phyloP scores from a whole-genome alignment of 2,329 filamentous ascomycete species.

The Fusarium tanahbumbuense region DNA sequence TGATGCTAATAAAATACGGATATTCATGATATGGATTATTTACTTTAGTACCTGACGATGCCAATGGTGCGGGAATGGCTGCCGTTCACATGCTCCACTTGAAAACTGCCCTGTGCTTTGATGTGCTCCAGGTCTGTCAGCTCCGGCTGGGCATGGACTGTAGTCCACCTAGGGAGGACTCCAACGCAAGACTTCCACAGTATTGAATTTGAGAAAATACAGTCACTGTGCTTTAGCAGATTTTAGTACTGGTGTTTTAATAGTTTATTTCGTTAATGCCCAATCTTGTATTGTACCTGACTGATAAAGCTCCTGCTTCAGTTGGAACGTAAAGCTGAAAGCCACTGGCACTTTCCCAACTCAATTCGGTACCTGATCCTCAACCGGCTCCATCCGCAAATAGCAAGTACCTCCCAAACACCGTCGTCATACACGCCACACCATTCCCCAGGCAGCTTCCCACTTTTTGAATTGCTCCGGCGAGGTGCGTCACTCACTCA shows the following conservation, averaged over 20 bases:
- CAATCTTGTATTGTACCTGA: not conserved
- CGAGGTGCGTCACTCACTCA: conserved; percentile 38
- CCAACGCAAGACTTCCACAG: not conserved
- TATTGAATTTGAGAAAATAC: not conserved
- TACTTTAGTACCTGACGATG: not conserved
- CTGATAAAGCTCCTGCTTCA: not conserved
- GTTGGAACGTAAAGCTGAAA: conserved; percentile 24
- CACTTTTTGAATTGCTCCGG: conserved; percentile 41
- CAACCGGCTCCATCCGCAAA: not conserved
- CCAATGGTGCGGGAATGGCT: not conserved
- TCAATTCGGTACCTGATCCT: not conserved
- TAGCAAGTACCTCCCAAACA: conserved; percentile 20
- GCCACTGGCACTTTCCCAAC: not conserved
- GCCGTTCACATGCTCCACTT: conserved; percentile 1
- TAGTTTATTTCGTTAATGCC: not conserved
- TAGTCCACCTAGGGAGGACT: no score
- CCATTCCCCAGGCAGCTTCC: conserved; percentile 39
- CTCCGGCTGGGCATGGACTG: not conserved
- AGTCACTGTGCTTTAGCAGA: not conserved
- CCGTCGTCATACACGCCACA: conserved; percentile 46
- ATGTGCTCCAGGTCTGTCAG: conserved; percentile 28
- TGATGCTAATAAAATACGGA: not conserved
- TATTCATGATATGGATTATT: not conserved
- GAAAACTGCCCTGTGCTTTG: conserved; percentile 25
- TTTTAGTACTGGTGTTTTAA: not conserved